These are phyloP conservation scores for Malus hybrid DNA, from an alignment of 331 rosid species.

Conservation along the genomic window DNA sequence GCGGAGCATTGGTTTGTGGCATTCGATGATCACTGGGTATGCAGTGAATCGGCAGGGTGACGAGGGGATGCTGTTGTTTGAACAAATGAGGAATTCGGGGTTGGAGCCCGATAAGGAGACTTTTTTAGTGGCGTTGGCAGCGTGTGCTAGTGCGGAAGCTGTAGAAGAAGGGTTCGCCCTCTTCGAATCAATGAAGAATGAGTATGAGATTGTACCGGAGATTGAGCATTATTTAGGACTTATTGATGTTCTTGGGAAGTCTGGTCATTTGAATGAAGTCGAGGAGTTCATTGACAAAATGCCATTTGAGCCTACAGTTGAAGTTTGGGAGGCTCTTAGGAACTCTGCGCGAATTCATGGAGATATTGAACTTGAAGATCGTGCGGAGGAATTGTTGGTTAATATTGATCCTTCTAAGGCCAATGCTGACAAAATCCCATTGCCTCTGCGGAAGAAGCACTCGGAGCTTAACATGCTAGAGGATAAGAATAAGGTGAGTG, in stretches of 20 bases:
- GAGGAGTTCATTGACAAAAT: constrained; percentile 55
- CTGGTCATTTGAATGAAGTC: constrained; percentile 74
- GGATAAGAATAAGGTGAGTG: constrained; percentile 55
- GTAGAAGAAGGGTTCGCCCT: constrained; percentile 46
- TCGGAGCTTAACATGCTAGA: constrained; percentile 63
- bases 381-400: constrained; percentile 37
- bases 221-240: constrained; percentile 52
- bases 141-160: constrained; percentile 57
- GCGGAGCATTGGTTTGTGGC: constrained; percentile 45
- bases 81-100: constrained; percentile 46
- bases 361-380: constrained; percentile 74
- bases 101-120: constrained; percentile 41
- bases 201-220: constrained; percentile 39
- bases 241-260: constrained; percentile 48
- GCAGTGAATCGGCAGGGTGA: constrained; percentile 41
- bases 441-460: constrained; percentile 47
- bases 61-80: constrained; percentile 50
- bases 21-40: constrained; percentile 55
- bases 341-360: constrained; percentile 53
- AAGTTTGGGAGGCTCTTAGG: constrained; percentile 51
- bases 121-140: constrained; percentile 43
- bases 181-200: constrained; percentile 44
- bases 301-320: constrained; percentile 34
- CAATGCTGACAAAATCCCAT: constrained; percentile 23
- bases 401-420: constrained; percentile 42